Base-by-base conservation (phyloP, 2,329 filamentous ascomycete genomes). In the Aspergillus fumigatus region DNA sequence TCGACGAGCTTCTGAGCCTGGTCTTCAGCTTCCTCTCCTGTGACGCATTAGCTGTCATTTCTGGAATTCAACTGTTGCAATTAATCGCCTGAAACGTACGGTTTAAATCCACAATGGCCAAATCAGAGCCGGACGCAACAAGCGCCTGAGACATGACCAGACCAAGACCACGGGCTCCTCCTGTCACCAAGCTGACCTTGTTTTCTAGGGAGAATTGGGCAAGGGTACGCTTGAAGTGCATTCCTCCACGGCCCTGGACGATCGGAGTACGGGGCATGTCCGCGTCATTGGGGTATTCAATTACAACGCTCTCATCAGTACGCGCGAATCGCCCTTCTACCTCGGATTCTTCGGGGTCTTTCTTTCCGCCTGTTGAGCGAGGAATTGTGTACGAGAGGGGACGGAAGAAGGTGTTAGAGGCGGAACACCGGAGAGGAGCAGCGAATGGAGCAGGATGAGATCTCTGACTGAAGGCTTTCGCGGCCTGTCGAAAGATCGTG, bases 21-120 rank as follows among this genome's bases (percentile, higher is more conserved):
- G 66, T 85, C 85, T 69, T 88, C 81, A 9, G 90, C 93, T 75
- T 96, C 91, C 43, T 93, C 88, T 79, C 89, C 90, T 93, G 67
- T 52, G 9, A n/a, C 25, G 7, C 49, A 25, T 62, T 25, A 62
- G 52, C 3, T 40, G 35, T 32, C 1, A 8, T 3, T 3, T 17
- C 32, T 17, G 2, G 32, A 38, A 38, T 3, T 2, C 32, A 1
- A 23, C 19, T 21, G 1, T 14, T 26, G 40, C 9, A 17, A 4
- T 21, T 3, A 7, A 17, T 7, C 5, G 32, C 3, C 32, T 17
- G n/a, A 35, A 49, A 81, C 85, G 64, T 75, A 93, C 90, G 88
- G 77, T 97, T 96, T 78, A 97, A 80, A 73, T 97, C 93, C 43
- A 97, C 91, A 74, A 97, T 89, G 45, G 93, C 93, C 60, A 97